A percentile compares a stretch with the other conserved stretches of the same genome.
These are phyloP conservation scores for Neonectria sp. DNA, from an alignment of 2,329 filamentous ascomycete species.

Conservation along the genomic window DNA sequence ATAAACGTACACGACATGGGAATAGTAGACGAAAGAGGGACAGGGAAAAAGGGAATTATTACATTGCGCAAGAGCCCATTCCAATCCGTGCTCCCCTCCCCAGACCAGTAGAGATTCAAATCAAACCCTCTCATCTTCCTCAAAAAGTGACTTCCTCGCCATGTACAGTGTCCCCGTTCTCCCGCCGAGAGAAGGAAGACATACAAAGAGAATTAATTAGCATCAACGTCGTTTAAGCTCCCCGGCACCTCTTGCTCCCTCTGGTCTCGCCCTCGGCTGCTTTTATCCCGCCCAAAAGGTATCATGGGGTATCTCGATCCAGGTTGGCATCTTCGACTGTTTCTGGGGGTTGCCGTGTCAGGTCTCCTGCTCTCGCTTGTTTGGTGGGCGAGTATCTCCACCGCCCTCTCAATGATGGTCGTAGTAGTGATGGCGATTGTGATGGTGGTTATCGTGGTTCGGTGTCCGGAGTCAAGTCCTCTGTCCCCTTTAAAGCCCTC, in stretches of 20 bases:
- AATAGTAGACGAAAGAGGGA: conserved; percentile 45
- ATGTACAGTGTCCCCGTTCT: conserved; percentile 30
- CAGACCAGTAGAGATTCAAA: conserved; percentile 47
- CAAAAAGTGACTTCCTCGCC: conserved; percentile 36
- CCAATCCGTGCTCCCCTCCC: conserved; percentile 43
- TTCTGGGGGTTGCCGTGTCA: conserved; percentile 37
- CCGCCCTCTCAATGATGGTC: conserved; percentile 31
- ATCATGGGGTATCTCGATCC: conserved; percentile 48
- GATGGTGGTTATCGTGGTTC: conserved; percentile 38
- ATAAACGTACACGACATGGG: conserved; percentile 46
- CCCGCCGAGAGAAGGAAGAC: conserved; percentile 31
- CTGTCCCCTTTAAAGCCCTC: conserved; percentile 33
- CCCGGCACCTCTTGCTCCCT: conserved; percentile 36
- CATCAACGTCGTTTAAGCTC: conserved; percentile 38
- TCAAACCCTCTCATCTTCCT: conserved; percentile 45
- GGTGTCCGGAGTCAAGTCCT: conserved; percentile 42
- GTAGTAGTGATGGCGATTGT: conserved; percentile 37
- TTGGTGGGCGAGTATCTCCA: conserved; percentile 32
- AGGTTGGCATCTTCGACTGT: conserved; percentile 41
- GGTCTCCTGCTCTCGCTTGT: conserved; percentile 35
- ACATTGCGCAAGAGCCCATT: conserved; percentile 60
- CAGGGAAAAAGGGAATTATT: conserved; percentile 62
- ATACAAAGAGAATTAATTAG: conserved; percentile 43
- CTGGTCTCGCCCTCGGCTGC: conserved; percentile 41
- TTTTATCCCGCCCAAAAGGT: conserved; percentile 44